Evolutionary conservation across 2,329 filamentous ascomycete species (phyloP).

Genomic region (Aspergillus novoparasiticus): DNA sequence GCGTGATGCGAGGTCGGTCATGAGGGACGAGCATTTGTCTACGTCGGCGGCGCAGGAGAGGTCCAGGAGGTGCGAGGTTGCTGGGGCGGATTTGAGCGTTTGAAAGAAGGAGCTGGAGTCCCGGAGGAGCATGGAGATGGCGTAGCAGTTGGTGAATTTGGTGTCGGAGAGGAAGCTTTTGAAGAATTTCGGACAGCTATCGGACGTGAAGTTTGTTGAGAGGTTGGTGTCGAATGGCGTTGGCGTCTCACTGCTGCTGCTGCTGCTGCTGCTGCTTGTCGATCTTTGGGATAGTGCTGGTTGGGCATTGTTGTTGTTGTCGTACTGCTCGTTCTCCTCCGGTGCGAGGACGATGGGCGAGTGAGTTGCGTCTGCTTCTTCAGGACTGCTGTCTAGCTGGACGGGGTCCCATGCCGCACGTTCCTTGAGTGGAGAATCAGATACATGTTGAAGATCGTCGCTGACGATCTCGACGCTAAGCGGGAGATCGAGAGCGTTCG

Average conservation of each 20-base stretch:
- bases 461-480: conserved; percentile 20
- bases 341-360: conserved; percentile 5
- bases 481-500: neutral
- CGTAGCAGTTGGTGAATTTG: conserved; percentile 74
- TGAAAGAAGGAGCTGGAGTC: conserved; percentile 85
- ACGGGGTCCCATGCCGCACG: conserved; percentile 7
- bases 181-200: conserved; percentile 60
- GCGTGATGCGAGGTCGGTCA: conserved; percentile 66
- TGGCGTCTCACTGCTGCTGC: conserved; percentile 46
- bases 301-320: neutral
- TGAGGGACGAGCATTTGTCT: conserved; percentile 64
- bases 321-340: neutral
- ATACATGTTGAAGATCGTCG: conserved; percentile 20
- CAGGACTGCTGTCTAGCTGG: neutral
- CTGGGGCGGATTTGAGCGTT: conserved; percentile 68
- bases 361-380: neutral
- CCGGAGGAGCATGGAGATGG: conserved; percentile 81
- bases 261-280: neutral
- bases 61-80: conserved; percentile 77
- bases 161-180: conserved; percentile 64
- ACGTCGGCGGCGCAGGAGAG: conserved; percentile 72
- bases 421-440: conserved; percentile 12
- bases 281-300: neutral
- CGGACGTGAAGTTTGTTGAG: conserved; percentile 62
- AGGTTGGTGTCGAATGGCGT: conserved; percentile 68